Evolutionary conservation across 164 flowering plant genomes (phyloP), one percentile per base, ranked within the genome.

Genomic region (Chimonanthus salicifolius): DNA sequence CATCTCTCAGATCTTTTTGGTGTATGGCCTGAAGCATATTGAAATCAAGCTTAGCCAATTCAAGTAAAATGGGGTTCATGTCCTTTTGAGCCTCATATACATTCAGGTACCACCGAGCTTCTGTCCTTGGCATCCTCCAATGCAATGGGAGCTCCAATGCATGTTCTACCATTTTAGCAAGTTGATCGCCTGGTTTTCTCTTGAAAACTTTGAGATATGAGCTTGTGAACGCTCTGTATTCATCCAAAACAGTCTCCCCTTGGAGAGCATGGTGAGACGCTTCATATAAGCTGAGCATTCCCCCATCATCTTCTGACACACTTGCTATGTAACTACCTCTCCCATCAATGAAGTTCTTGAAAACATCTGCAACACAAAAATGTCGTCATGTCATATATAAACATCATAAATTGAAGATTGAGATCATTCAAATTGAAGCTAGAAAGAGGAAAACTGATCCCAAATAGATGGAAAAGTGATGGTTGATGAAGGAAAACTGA

Each of bases 231-330:
- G 70, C 63, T 51, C 48, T 73, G 7, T 84, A 88, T 67, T 86
- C 82, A 11, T 88, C 87, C 8, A 90, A 84, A 58, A 79, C 72
- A 15, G 76, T 58, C 71, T 90, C 94, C 47, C 88, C 92, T 49
- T 73, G 71, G 20, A 80, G 51, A 10, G 75, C 68, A 49, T 78
- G 75, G 49, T 82, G 77, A 69, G 83, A 68, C 2, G 84, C 84
- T 77, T 83, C 85, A 74, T 76, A 85, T 33, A 85, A 58, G 47
- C 72, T 71, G 68, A 80, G 66, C 16, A 82, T 50, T 54, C 83
- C 84, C 13, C 33, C 70, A 1, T 70, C 49, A 58, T 83, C 84
- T 49, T 74, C 62, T 2, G 33, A 21, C 21, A 74, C 45, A 10
- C 54, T 16, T 7, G 10, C 6, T 58, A 48, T 64, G 49, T 82